Percentiles rank a stretch among this genome's conserved stretches.
These are phyloP conservation scores for Syzygium jambos DNA, from an alignment of 345 rosid species.

Conservation along the genomic window DNA sequence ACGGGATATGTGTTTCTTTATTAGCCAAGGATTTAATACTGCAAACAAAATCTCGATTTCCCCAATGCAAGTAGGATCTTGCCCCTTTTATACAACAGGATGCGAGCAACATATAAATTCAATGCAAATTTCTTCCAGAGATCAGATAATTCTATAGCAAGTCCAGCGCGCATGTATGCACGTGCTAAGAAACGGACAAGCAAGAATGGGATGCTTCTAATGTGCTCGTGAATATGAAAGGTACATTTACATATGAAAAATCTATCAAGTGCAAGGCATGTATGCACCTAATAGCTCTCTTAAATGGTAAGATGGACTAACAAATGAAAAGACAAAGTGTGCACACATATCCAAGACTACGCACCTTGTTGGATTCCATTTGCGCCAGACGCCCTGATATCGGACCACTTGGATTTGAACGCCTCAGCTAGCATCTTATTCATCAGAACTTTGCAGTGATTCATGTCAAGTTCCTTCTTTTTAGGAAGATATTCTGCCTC, in stretches of 20 bases:
- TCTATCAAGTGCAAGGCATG: neutral
- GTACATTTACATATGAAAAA: neutral
- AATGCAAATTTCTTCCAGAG: neutral
- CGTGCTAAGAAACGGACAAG: neutral
- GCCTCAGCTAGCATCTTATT: conserved; percentile 53
- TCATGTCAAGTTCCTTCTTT: conserved; percentile 31
- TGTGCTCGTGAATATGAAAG: neutral
- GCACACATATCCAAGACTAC: neutral
- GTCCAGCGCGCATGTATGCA: neutral
- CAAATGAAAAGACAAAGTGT: neutral
- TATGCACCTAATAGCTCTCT: neutral
- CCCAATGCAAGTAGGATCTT: neutral
- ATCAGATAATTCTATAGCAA: neutral
- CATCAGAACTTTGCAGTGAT: conserved; percentile 25
- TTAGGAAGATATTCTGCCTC: conserved; percentile 22
- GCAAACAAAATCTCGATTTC: neutral
- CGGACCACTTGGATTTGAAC: conserved; percentile 41
- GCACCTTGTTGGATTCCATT: conserved; percentile 28
- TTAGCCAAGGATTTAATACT: neutral
- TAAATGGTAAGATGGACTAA: neutral
- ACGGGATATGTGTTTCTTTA: neutral
- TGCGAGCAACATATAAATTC: neutral
- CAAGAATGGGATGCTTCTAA: neutral
- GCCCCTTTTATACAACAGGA: neutral
- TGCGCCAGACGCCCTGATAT: conserved; percentile 13